Evolutionary conservation across 345 rosid genomes (phyloP), one percentile per base, ranked within the genome.

Genomic region (Brassica nigra): DNA sequence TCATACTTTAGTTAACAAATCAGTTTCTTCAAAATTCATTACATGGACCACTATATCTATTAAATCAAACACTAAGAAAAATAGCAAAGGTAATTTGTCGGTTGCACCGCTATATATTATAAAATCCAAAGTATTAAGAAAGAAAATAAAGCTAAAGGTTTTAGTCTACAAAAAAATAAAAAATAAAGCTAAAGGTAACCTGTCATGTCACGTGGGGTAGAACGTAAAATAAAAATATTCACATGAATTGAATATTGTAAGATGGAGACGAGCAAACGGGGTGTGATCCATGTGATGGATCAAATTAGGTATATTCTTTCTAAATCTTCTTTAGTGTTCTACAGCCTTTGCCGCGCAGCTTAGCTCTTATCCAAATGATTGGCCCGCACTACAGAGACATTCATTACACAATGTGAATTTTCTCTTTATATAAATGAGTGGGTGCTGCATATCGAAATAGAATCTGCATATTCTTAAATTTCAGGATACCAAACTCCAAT

Each of bases 281-380:
- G 33, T 27, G 81, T 55, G 81, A 71, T 29, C 11, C 61, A 65
- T 57, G 47, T 78, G 73, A 42, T 27, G 77, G 76, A 78, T 72
- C 73, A 31, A 65, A 57, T 55, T 54, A 2, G 66, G 82, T 57
- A 78, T 65, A 78, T 72, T 57, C 77, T 30, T 4, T 28, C 42
- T 5, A 71, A 31, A 72, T 39, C 72, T 66, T 66, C 49, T 23
- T 62, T 55, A 55, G 68, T 57, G 77, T 39, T 30, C 49, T 18
- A 72, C 62, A 66, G 73, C 36, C 62, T 71, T n/a, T 27, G 71
- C 66, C 71, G 47, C 63, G 29, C 12, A 70, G 55, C 52, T 34
- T 34, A 44, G 14, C 29, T 72, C 73, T 72, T 66, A 72, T 78
- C 81, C 62, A 57, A 18, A 42, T 20, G 30, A 58, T 58, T 78